These are phyloP conservation scores for Isoetes taiwanensis DNA, from an alignment of 75 land plant species.

Conservation along the genomic window DNA sequence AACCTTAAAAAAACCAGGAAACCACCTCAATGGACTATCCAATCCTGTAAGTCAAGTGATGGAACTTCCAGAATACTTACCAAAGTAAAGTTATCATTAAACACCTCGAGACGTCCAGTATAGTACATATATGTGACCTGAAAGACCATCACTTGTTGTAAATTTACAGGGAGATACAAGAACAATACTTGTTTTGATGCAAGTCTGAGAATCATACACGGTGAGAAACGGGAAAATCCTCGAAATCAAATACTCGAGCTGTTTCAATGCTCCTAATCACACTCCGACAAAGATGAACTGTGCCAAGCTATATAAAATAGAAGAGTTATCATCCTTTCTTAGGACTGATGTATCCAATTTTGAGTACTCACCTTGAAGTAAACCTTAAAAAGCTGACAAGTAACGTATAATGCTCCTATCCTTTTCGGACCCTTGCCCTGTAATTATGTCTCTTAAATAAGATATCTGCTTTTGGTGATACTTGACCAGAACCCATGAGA, in stretches of 20 bases:
- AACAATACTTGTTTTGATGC: neutral
- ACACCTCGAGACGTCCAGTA: slow-evolving; percentile 96
- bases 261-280: slow-evolving; percentile 98
- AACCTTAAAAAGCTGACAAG: slow-evolving; percentile 91
- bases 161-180: neutral
- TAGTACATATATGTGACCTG: slow-evolving; percentile 99
- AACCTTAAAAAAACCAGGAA: neutral
- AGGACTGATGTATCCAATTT: neutral
- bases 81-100: slow-evolving; percentile 78
- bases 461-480: neutral
- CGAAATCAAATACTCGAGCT: slow-evolving; percentile 94
- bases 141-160: neutral
- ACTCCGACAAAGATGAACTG: slow-evolving; percentile 97
- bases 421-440: slow-evolving; percentile 98
- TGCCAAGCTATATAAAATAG: slow-evolving; percentile 64
- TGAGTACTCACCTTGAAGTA: slow-evolving; percentile 70
- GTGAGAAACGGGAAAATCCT: slow-evolving; percentile 59
- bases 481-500: neutral
- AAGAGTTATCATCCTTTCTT: neutral
- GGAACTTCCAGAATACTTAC: slow-evolving; percentile 30
- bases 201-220: neutral
- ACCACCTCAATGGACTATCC: neutral
- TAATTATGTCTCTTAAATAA: neutral
- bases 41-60: neutral
- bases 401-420: slow-evolving; percentile 94